A percentile compares a stretch with the other conserved stretches of the same genome.
Evolutionary conservation across 805 yeast genomes (phyloP).

Genomic region (Deakozyma indianensis): DNA sequence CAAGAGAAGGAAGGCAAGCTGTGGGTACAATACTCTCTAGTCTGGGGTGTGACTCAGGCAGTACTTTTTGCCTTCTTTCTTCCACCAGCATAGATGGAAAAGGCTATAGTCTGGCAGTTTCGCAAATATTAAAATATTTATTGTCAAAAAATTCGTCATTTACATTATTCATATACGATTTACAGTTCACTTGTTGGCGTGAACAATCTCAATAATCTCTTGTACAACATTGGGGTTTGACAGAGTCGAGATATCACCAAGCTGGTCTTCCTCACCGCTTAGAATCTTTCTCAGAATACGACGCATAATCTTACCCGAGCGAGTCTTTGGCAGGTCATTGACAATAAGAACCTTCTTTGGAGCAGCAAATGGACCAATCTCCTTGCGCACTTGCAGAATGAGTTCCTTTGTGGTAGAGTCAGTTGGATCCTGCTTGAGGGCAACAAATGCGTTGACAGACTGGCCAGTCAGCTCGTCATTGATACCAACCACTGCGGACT

Average conservation of each 20-base stretch:
- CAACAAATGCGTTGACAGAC: conserved; percentile 72
- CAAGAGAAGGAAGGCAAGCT: conserved; percentile 18
- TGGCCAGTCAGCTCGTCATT: conserved; percentile 76
- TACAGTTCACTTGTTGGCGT: conserved; percentile 14
- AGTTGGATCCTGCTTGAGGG: conserved; percentile 37
- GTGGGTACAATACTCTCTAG: conserved; percentile 34
- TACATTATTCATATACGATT: too few species aligned
- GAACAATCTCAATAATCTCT: conserved; percentile 51
- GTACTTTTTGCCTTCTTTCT: conserved; percentile 65
- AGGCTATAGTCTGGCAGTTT: too few species aligned
- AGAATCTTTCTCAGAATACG: conserved; percentile 78
- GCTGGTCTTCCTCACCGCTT: conserved; percentile 72
- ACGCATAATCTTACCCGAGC: conserved; percentile 93
- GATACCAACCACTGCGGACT: conserved; percentile 74
- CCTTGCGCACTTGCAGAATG: conserved; percentile 65
- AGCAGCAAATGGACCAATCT: conserved; percentile 75
- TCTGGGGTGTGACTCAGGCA: conserved; percentile 60
- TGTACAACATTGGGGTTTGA: conserved; percentile 71
- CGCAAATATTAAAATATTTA: too few species aligned
- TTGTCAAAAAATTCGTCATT: too few species aligned
- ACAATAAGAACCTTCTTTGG: conserved; percentile 70
- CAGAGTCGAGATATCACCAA: conserved; percentile 75
- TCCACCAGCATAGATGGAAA: conserved; percentile 84
- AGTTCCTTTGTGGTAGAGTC: conserved; percentile 34
- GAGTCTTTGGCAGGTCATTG: conserved; percentile 79